Evolutionary conservation across 2,329 filamentous ascomycete genomes (phyloP).

Genomic region (Xylaria sp.): DNA sequence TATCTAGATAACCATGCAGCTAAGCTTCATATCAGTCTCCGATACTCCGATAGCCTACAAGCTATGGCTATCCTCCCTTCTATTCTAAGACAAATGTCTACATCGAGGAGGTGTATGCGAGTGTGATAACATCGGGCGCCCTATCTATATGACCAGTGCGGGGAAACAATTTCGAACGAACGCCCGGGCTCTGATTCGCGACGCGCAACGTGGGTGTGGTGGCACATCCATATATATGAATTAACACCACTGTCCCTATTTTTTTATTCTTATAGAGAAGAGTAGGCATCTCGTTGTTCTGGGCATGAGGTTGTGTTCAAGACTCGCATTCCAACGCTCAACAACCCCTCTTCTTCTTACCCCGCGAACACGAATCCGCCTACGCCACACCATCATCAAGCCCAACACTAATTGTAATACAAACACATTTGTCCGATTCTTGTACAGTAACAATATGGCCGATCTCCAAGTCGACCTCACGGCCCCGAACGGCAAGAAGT

Average conservation of each 20-base stretch:
- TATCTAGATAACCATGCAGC: constrained; percentile 4
- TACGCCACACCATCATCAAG: neutral
- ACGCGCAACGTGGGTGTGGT: constrained; percentile 9
- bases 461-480: constrained; percentile 66
- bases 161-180: constrained; percentile 11
- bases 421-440: constrained; percentile 31
- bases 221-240: neutral
- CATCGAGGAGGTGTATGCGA: constrained; percentile 28
- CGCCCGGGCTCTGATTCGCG: constrained; percentile 21
- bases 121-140: constrained; percentile 17
- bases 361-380: constrained; percentile 11
- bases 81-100: constrained; percentile 3
- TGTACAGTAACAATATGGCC: constrained; percentile 44
- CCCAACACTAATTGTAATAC: constrained; percentile 6
- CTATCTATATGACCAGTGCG: constrained; percentile 11
- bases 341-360: constrained; percentile 22
- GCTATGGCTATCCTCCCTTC: neutral
- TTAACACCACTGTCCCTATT: neutral
- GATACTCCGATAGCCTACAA: neutral
- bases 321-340: constrained; percentile 5
- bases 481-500: constrained; percentile 76
- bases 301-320: constrained; percentile 29
- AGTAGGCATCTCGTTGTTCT: neutral
- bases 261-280: constrained; percentile 11
- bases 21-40: neutral